phyloP scores from a whole-genome alignment of 805 yeast species.

The Hanseniaspora mollemarum region DNA sequence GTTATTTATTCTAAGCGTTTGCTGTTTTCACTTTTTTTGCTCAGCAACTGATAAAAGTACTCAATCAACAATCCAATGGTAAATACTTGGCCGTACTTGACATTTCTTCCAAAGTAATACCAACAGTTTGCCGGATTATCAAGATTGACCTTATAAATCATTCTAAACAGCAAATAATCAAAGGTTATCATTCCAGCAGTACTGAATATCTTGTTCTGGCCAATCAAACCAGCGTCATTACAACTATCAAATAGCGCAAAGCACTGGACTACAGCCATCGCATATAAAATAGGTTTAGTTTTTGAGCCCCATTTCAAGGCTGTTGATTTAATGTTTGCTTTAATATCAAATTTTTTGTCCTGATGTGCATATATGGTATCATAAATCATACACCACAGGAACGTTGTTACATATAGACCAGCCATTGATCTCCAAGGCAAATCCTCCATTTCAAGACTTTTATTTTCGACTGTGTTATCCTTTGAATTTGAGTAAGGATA shows the following conservation, averaged over 20 bases:
- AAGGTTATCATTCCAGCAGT: conserved; percentile 52
- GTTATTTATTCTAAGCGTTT: not conserved
- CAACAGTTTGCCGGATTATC: conserved; percentile 76
- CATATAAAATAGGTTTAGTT: conserved; percentile 58
- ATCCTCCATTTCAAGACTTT: conserved; percentile 37
- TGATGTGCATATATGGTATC: conserved; percentile 97
- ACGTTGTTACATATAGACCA: conserved; percentile 65
- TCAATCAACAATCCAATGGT: conserved; percentile 58
- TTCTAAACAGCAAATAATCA: conserved; percentile 51
- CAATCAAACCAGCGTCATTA: conserved; percentile 55
- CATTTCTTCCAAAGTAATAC: conserved; percentile 64
- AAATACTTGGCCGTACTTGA: conserved; percentile 60
- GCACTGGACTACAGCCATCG: conserved; percentile 57
- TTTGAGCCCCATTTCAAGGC: conserved; percentile 88
- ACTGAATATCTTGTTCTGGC: conserved; percentile 59
- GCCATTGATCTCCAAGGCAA: conserved; percentile 65
- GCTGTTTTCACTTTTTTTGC: not conserved
- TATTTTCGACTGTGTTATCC: not conserved
- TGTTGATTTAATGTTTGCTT: conserved; percentile 88
- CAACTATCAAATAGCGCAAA: conserved; percentile 59
- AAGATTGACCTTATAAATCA: conserved; percentile 65
- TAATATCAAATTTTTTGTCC: conserved; percentile 76
- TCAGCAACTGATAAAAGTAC: conserved; percentile 38
- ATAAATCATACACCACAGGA: conserved; percentile 88
- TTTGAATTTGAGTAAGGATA: not conserved